These are phyloP conservation scores for Musa troglodytarum DNA, from an alignment of 176 grass and related monocot genomes.

Conservation along the genomic window DNA sequence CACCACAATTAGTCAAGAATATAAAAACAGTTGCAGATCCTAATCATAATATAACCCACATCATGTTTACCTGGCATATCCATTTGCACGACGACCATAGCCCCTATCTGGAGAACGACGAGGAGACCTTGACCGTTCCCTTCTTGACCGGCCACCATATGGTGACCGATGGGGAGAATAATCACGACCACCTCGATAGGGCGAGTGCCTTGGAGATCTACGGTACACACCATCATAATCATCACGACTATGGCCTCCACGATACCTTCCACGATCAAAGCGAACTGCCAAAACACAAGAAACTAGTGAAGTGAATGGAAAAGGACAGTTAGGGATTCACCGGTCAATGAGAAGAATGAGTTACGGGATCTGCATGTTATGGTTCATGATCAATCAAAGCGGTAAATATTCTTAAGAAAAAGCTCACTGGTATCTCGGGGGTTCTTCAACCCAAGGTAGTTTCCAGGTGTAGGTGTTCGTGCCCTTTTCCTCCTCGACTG, in stretches of 20 bases:
- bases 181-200: constrained; percentile 5
- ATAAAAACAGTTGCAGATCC: too few relatives aligned
- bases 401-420: too few relatives aligned
- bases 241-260: not conserved
- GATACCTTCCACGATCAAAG: constrained; percentile 1
- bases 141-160: constrained; percentile 4
- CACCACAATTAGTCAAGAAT: too few relatives aligned
- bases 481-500: constrained; percentile 15
- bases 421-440: constrained; percentile 5
- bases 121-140: constrained; percentile 4
- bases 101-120: constrained; percentile 7
- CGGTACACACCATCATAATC: constrained; percentile 1
- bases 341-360: not conserved
- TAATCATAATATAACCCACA: too few relatives aligned
- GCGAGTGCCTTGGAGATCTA: constrained; percentile 1
- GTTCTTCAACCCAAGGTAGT: constrained; percentile 11
- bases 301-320: not conserved
- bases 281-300: not conserved
- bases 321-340: not conserved
- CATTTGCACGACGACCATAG: constrained; percentile 2
- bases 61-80: not conserved
- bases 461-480: constrained; percentile 15
- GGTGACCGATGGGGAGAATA: constrained; percentile 1
- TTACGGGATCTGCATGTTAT: not conserved
- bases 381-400: not conserved